Percentiles rank a stretch among this genome's conserved stretches.
Conservation (phyloP, 352 stramenopile genomes). For the Phytophthora pisi region DNA sequence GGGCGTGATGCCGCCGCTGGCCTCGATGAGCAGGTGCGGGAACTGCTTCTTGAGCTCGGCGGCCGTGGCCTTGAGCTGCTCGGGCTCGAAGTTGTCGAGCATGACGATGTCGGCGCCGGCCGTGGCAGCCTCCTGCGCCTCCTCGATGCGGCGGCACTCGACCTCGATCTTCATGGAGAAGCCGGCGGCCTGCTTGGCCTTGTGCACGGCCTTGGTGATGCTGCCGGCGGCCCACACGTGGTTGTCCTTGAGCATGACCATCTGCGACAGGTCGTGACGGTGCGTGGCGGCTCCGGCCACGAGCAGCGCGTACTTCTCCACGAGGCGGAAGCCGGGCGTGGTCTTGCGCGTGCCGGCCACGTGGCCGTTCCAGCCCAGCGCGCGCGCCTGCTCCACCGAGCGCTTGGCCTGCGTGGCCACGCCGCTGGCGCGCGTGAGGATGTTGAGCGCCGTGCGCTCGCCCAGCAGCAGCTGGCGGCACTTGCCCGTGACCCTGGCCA, state of each 20-base stretch:
- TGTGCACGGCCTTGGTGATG: conserved; percentile 95
- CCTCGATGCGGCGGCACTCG: conserved; percentile 94
- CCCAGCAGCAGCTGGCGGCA: conserved; percentile 94
- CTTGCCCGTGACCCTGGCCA: conserved; percentile 95
- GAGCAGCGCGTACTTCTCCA: conserved; percentile 99
- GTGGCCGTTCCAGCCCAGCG: conserved; percentile 90
- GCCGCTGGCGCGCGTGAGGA: conserved; percentile 95
- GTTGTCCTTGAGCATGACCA: conserved; percentile 99
- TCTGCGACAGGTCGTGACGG: conserved; percentile 97
- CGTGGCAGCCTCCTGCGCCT: conserved; percentile 92
- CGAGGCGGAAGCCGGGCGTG: conserved; percentile 97
- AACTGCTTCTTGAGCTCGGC: conserved; percentile 93
- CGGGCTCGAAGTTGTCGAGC: conserved; percentile 98
- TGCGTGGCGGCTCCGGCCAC: conserved; percentile 95
- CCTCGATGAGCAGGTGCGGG: conserved; percentile 96
- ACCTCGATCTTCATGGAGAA: conserved; percentile 99
- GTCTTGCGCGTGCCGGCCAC: conserved; percentile 98
- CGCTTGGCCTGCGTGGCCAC: conserved; percentile 91
- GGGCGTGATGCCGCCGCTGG: conserved; percentile 97
- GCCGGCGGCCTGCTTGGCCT: conserved; percentile 91
- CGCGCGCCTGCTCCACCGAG: conserved; percentile 70
- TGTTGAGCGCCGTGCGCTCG: conserved; percentile 98
- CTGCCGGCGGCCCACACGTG: conserved; percentile 96
- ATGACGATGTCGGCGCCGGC: conserved; percentile 95
- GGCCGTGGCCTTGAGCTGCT: conserved; percentile 92